Conservation (phyloP, 1,284 basidiomycete species). For the Ustilago esculenta region DNA sequence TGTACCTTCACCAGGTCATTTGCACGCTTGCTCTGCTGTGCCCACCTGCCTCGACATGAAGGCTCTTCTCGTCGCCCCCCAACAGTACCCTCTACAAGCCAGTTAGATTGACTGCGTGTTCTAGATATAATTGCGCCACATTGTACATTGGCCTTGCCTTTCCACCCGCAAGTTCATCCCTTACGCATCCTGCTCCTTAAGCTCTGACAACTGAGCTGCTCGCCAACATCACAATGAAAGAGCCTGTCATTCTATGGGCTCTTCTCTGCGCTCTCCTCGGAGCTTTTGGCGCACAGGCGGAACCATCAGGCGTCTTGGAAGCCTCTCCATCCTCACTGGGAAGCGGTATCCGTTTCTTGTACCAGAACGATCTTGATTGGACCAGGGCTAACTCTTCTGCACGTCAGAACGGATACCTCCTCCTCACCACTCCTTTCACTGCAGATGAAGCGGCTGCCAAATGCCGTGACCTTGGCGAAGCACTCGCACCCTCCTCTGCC, state of each 20-base stretch:
- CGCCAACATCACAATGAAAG: slow-evolving; percentile 4
- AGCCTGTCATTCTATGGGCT: not conserved
- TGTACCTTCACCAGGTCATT: no score
- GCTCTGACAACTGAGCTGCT: no score
- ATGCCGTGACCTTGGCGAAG: slow-evolving; percentile 40
- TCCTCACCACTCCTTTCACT: slow-evolving; percentile 24
- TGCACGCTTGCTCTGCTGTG: no score
- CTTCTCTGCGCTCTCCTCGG: not conserved
- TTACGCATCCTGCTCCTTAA: no score
- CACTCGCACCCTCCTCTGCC: slow-evolving; percentile 21
- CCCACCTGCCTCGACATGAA: no score
- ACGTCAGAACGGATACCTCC: slow-evolving; percentile 46
- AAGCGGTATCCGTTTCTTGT: slow-evolving; percentile 43
- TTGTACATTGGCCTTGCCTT: no score
- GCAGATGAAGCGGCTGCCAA: slow-evolving; percentile 28
- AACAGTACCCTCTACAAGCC: no score
- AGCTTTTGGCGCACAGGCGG: slow-evolving; percentile 4
- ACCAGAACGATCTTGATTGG: slow-evolving; percentile 56
- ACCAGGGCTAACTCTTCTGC: slow-evolving; percentile 24
- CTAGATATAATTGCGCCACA: no score
- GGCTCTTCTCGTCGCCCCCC: no score
- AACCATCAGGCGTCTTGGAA: not conserved
- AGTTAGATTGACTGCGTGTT: no score
- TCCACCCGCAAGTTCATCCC: no score
- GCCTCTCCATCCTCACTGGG: slow-evolving; percentile 2